Base-by-base conservation (phyloP, 2,329 filamentous ascomycete species). In the Alternaria sp. region DNA sequence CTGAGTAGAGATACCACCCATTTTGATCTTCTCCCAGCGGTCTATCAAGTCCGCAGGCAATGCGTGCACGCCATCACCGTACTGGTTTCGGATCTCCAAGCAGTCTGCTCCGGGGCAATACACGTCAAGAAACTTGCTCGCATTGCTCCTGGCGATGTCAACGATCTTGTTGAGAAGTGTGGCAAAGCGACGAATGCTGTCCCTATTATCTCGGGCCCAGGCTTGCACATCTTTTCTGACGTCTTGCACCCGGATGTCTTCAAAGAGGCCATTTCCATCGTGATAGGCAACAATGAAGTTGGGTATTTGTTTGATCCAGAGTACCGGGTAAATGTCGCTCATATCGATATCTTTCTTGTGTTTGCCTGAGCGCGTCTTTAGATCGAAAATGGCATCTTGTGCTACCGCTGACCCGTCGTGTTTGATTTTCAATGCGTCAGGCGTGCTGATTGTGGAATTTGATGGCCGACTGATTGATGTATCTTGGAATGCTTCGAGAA, bases 231-330 rank as follows among this genome's bases (percentile, higher is more conserved):
- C 68, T 9, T 72, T 40, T 1, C 68, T 66, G n/a, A 81, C 68
- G 55, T 83, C 67, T 14, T 68, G 65, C 7, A 80, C 68, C n/a
- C 60, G 66, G 36, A 82, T 77, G 13, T 82, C 72, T 14, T 78
- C 51, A 64, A 86, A 86, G 0, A 76, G 33, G 2, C 74, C 74
- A 5, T 78, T 77, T 6, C 54, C 66, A 8, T 78, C 60, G 63
- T 86, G 84, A 57, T 81, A 83, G 0, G 82, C 84, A 21, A 85
- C 62, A 33, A 86, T 72, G 56, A 86, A 82, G 54, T 81, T 83
- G 0, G 81, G 79, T 26, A 82, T 81, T 61, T 85, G 84, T 23
- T 78, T 72, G 13, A 83, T 40, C 83, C 83, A 86, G 6, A 86
- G 73, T 5, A 78, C 74, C 4, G 79, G 79, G 17, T 82, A 63